These are phyloP conservation scores for Aspergillus intermedius DNA, from an alignment of 2,329 filamentous ascomycete genomes.

Conservation along the genomic window DNA sequence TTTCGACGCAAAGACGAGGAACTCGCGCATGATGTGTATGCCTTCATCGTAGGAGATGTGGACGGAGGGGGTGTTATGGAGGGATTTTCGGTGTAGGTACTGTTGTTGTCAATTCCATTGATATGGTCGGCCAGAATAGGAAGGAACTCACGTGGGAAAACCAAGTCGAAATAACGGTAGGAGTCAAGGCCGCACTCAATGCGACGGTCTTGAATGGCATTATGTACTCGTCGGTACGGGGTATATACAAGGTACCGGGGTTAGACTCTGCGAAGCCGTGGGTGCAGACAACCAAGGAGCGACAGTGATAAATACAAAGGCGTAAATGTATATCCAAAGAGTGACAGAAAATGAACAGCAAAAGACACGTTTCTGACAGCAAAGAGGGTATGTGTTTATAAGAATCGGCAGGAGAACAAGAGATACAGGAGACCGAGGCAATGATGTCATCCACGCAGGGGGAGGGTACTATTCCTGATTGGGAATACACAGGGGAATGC, in stretches of 20 bases:
- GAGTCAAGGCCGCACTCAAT: slow-evolving; percentile 76
- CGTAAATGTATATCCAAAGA: too few relatives aligned
- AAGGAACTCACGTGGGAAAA: slow-evolving; percentile 66
- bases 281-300: neutral
- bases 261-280: neutral
- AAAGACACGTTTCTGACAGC: too few relatives aligned
- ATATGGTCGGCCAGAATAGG: neutral
- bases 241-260: neutral
- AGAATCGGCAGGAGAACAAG: neutral
- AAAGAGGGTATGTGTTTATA: neutral
- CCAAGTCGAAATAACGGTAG: slow-evolving; percentile 78
- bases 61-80: slow-evolving; percentile 73
- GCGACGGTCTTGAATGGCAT: slow-evolving; percentile 73
- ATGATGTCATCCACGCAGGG: neutral
- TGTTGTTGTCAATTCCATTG: slow-evolving; percentile 29
- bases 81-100: slow-evolving; percentile 74
- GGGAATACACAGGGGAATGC: neutral
- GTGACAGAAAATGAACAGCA: too few relatives aligned
- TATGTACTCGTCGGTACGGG: neutral
- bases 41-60: slow-evolving; percentile 94
- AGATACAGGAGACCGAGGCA: neutral
- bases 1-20: slow-evolving; percentile 75
- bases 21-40: slow-evolving; percentile 76
- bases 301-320: neutral
- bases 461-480: neutral